Conservation (phyloP, 192 early-diverging fungal species). For the Diversispora eburnea region DNA sequence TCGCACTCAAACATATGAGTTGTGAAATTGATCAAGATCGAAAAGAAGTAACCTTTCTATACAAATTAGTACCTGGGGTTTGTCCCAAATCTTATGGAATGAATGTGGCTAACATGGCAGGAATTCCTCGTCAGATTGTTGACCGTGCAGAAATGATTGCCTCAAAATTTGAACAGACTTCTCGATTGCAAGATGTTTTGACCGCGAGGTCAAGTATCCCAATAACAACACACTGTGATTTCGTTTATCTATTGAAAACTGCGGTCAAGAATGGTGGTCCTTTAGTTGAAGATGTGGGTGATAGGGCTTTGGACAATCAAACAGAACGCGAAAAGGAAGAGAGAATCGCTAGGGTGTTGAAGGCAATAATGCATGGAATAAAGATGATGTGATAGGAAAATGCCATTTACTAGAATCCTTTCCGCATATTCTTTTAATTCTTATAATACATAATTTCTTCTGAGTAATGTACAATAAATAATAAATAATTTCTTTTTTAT, state of each 20-base stretch:
- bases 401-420: too few species aligned
- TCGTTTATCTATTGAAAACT: slow-evolving; percentile 28
- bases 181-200: slow-evolving; percentile 32
- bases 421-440: too few species aligned
- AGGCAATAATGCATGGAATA: slow-evolving; percentile 14
- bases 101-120: slow-evolving; percentile 98
- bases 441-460: too few species aligned
- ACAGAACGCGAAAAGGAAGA: slow-evolving; percentile 24
- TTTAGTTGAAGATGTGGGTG: slow-evolving; percentile 11
- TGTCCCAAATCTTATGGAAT: slow-evolving; percentile 95
- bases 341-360: slow-evolving; percentile 12
- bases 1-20: slow-evolving; percentile 86
- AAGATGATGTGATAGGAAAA: neutral
- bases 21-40: slow-evolving; percentile 76
- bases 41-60: slow-evolving; percentile 91
- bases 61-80: slow-evolving; percentile 79
- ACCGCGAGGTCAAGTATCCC: slow-evolving; percentile 16
- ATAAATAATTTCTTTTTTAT: too few species aligned
- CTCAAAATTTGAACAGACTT: slow-evolving; percentile 65
- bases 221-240: slow-evolving; percentile 27
- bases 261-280: neutral
- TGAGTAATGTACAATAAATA: too few species aligned
- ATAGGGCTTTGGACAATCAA: slow-evolving; percentile 30
- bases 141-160: slow-evolving; percentile 68
- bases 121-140: slow-evolving; percentile 71